These are phyloP conservation scores for Typha latifolia DNA, from an alignment of 176 grass and related monocot genomes.

Conservation along the genomic window DNA sequence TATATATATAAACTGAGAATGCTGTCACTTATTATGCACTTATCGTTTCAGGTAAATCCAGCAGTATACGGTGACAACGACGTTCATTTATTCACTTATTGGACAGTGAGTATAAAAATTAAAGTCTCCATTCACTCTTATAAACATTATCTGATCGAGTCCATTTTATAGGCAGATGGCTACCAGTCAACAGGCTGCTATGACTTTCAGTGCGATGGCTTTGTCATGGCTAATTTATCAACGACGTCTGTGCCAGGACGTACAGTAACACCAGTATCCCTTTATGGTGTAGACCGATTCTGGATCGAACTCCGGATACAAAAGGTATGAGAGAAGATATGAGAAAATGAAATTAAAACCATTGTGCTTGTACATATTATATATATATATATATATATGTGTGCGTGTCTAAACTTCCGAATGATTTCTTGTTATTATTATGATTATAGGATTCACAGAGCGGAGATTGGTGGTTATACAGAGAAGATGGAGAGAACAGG, in stretches of 20 bases:
- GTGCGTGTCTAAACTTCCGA: not conserved
- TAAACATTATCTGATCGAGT: not conserved
- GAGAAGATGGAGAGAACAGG: not conserved
- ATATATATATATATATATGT: not conserved
- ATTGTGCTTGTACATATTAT: not conserved
- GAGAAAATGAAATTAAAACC: not conserved
- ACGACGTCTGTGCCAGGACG: not conserved
- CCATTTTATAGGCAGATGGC: not conserved
- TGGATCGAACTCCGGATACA: not conserved
- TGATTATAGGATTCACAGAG: not conserved
- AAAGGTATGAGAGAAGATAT: not conserved
- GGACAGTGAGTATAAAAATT: not conserved
- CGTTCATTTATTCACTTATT: not conserved
- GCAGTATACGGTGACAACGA: not conserved
- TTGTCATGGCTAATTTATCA: not conserved
- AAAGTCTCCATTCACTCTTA: not conserved
- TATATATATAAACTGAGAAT: not conserved
- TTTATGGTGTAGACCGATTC: not conserved
- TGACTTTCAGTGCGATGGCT: not conserved
- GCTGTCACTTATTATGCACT: not conserved
- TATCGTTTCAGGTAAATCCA: not conserved
- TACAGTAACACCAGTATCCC: not conserved
- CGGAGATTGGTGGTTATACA: conserved; percentile 1
- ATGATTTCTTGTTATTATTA: not conserved
- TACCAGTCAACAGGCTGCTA: not conserved